phyloP scores from a whole-genome alignment of 805 yeast genomes.

The Kuraishia hungarica region DNA sequence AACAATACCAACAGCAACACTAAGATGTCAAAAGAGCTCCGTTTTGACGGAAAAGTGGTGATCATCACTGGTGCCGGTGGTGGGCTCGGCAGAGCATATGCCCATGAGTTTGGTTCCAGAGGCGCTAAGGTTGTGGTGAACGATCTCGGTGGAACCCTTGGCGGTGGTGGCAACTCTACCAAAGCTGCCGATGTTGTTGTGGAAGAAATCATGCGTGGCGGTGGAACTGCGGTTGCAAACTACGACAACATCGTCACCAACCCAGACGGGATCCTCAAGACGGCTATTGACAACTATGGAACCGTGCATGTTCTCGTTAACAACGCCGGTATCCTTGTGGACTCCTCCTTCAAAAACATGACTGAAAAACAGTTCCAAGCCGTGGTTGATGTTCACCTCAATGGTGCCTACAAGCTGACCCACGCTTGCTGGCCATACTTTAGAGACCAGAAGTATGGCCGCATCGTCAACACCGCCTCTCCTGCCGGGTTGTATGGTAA shows the following conservation, averaged over 20 bases:
- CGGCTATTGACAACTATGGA: conserved; percentile 83
- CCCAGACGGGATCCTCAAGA: conserved; percentile 77
- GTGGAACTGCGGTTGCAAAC: conserved; percentile 89
- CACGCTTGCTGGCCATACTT: conserved; percentile 90
- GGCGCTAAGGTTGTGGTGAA: conserved; percentile 96
- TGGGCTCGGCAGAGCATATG: conserved; percentile 86
- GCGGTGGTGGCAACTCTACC: conserved; percentile 61
- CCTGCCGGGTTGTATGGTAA: conserved; percentile 97
- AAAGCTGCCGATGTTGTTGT: conserved; percentile 88
- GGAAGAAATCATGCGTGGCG: conserved; percentile 63
- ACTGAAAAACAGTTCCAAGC: conserved; percentile 66
- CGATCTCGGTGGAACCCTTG: conserved; percentile 80
- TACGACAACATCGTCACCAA: conserved; percentile 80
- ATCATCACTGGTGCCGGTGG: conserved; percentile 97
- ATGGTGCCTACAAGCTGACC: conserved; percentile 80
- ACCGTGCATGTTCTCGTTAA: conserved; percentile 82
- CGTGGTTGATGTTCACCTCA: conserved; percentile 81
- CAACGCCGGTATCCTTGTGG: conserved; percentile 94
- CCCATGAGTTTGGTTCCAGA: conserved; percentile 75
- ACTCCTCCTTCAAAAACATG: conserved; percentile 83
- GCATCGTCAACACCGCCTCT: conserved; percentile 88
- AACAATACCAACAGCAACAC: no score
- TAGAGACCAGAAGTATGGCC: conserved; percentile 77
- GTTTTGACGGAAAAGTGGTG: conserved; percentile 79
- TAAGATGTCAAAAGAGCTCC: conserved; percentile 20